Evolutionary conservation across 805 yeast genomes (phyloP), one percentile per base, ranked within the genome.

Genomic region (Clavispora santaluciae): DNA sequence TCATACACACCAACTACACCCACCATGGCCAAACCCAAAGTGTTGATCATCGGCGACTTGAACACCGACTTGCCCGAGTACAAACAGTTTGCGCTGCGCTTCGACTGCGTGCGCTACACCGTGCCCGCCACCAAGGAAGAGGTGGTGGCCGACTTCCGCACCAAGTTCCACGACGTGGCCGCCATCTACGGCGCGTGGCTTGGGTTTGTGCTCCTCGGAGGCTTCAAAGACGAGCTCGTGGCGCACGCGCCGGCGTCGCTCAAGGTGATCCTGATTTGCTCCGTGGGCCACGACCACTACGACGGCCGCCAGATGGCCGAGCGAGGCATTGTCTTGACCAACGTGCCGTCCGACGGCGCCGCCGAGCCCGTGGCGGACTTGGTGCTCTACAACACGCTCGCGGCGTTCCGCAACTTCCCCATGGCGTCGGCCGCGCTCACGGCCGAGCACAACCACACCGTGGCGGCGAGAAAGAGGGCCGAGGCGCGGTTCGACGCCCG

Each of bases 361-460:
- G 77, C 85, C 1, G 76, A 70, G 30, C 82, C 84, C 12, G 95
- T 86, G 21, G 85, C 90, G 3, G 95, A 86, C 47, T 63, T 81
- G 43, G 91, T 82, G 3, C 61, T 83, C 34, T 73, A 65, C 53
- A 69, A 81, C 48, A 64, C 84, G 0, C 56, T 85, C 42, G 71
- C 78, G 28, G 72, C 79, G 17, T 82, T 81, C 64, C 70, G 93
- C 48, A 71, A 72, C 57, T 76, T 78, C 43, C 58, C 70, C 1
- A 59, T 70, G 35, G 75, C 76, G 56, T 76, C 75, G 43, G 53
- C 56, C 2, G 54, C 62, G 10, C 60, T 79, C 29, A 63, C 70
- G 8, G 46, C 46, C 34, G 54, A 60, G 8, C 37, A 45, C 31
- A 64, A 68, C 51, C 62, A 75, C 50, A 74, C 85, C 1, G 60